Evolutionary conservation across 768 basidiomycete genomes (phyloP), one percentile per base, ranked within the genome.

Genomic region (Leccinum variicolor): DNA sequence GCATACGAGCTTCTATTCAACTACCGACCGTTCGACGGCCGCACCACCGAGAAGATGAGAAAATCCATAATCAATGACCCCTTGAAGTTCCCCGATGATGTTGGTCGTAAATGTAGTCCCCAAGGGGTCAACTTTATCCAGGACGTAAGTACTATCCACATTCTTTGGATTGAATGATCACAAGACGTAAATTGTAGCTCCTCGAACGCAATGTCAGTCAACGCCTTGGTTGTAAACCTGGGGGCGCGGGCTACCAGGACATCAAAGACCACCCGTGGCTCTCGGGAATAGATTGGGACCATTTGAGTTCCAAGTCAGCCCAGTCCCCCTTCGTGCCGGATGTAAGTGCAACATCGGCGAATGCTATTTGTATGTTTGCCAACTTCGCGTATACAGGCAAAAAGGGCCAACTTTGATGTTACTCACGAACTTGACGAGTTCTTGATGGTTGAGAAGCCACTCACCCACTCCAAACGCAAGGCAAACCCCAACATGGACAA

Each of bases 391-490:
- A 21, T 33, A 26, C 68, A 99, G 95, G 85, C 89, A 73, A 94
- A 95, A 71, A 89, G 89, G 74, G 92, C 94, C n/a, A 98, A 99
- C 73, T 99, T 98, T 73, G 96, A 99, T 69, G 89, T 97, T 36
- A 86, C 93, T 34, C 94, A 98, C 68, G 97, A 98, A 76, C 83
- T 99, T 10, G 95, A 99, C 70, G 97, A 99, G 72, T 90, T 98
- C 66, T 74, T 99, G 67, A 84, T 98, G 82, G 95, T 95, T 53
- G 96, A 98, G 75, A 98, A 98, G 71, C 96, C 96, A n/a, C 76
- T 98, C 55, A 97, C 93, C 55, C 94, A 95, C 61, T 80, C 90
- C 47, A 97, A 94, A 73, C 87, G 97, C 34, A 98, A 96, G 69
- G 86, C 84, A 31, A 90, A 93, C 62, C 78, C 82, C 31, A 92